A percentile compares a stretch with the other conserved stretches of the same genome.
phyloP scores from a whole-genome alignment of 345 rosid species.

The Chamaenerion angustifolium region DNA sequence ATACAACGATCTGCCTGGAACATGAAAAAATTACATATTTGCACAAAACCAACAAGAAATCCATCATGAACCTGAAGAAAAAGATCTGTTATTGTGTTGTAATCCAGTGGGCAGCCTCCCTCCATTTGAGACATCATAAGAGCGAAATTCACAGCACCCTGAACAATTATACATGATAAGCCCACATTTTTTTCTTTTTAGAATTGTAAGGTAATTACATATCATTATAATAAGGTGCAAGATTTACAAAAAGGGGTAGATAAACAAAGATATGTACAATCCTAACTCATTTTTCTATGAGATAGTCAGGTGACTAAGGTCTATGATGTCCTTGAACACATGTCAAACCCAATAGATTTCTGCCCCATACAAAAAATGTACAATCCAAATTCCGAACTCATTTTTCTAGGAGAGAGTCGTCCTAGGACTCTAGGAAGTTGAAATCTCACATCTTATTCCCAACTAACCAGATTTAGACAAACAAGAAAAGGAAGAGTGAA shows the following conservation, averaged over 20 bases:
- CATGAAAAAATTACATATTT: neutral
- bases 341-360: too few relatives aligned
- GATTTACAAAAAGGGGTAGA: too few relatives aligned
- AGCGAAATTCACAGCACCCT: slow-evolving; percentile 98
- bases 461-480: neutral
- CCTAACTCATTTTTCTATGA: too few relatives aligned
- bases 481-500: neutral
- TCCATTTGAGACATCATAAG: slow-evolving; percentile 99
- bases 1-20: neutral
- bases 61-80: slow-evolving; percentile 65
- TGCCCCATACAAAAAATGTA: too few relatives aligned
- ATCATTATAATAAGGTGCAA: neutral
- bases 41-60: neutral
- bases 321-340: too few relatives aligned
- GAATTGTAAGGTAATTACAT: neutral
- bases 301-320: too few relatives aligned
- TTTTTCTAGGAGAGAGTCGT: too few relatives aligned
- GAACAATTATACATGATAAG: slow-evolving; percentile 1
- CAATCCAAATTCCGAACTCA: too few relatives aligned
- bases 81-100: slow-evolving; percentile 88
- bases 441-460: neutral
- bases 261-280: too few relatives aligned
- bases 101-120: slow-evolving; percentile 92
- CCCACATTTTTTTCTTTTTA: too few relatives aligned
- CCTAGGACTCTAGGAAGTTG: too few relatives aligned